Conservation (phyloP, 768 basidiomycete genomes). For the Sarcomyxa edulis region DNA sequence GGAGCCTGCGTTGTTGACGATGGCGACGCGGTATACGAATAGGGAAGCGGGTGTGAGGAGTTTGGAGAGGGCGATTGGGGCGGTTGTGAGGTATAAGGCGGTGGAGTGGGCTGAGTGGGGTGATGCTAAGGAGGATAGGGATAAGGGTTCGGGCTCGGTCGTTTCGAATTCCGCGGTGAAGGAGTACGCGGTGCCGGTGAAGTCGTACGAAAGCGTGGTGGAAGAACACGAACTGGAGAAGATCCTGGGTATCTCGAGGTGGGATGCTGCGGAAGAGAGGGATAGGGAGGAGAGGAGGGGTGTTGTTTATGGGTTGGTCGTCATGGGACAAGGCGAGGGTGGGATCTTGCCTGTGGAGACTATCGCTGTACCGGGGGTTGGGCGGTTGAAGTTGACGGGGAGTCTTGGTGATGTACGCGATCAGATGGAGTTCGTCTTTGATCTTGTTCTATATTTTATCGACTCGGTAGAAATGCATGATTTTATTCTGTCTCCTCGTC, state of each 20-base stretch:
- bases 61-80: constrained; percentile 81
- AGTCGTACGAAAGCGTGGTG: constrained; percentile 54
- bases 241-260: constrained; percentile 77
- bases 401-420: constrained; percentile 70
- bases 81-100: constrained; percentile 87
- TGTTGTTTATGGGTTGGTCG: constrained; percentile 81
- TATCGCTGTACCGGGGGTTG: constrained; percentile 69
- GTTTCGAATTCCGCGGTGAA: no score
- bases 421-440: no score
- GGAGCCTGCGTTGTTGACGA: constrained; percentile 62
- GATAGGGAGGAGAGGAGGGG: constrained; percentile 72
- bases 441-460: no score
- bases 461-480: no score
- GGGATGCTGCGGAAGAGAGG: constrained; percentile 75
- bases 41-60: constrained; percentile 91
- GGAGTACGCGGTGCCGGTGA: no score
- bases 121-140: constrained; percentile 27
- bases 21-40: constrained; percentile 80
- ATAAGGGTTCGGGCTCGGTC: constrained; percentile 10
- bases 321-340: constrained; percentile 85
- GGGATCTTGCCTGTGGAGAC: constrained; percentile 85
- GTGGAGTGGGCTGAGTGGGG: constrained; percentile 82
- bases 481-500: no score
- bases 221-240: constrained; percentile 71
- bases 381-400: constrained; percentile 74